phyloP scores from a whole-genome alignment of 2,329 filamentous ascomycete genomes.

The Botrytis tulipae region DNA sequence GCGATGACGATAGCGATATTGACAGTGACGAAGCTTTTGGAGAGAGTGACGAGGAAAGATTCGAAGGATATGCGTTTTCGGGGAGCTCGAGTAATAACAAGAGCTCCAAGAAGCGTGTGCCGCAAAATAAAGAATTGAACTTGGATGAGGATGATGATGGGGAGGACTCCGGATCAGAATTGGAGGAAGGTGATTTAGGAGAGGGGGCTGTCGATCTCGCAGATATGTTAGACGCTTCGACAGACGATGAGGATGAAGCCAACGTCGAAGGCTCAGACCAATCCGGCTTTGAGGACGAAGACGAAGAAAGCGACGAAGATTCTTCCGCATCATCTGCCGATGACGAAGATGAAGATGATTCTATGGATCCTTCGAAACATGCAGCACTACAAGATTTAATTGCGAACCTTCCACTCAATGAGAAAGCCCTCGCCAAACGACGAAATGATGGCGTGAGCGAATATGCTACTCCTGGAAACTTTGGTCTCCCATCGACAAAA shows the following conservation, averaged over 20 bases:
- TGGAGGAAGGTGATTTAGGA: conserved; percentile 68
- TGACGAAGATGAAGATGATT: conserved; percentile 43
- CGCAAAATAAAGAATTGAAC: conserved; percentile 45
- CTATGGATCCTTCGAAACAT: conserved; percentile 49
- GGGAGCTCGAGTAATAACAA: conserved; percentile 50
- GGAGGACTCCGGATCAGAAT: conserved; percentile 45
- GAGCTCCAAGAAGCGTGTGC: conserved; percentile 50
- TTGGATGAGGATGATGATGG: conserved; percentile 50
- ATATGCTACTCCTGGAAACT: conserved; percentile 59
- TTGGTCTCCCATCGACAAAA: conserved; percentile 55
- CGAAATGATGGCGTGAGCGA: conserved; percentile 53
- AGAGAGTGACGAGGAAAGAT: conserved; percentile 67
- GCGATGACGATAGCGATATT: conserved; percentile 66
- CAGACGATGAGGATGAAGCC: conserved; percentile 67
- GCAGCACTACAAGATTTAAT: conserved; percentile 68
- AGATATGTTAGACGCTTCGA: conserved; percentile 41
- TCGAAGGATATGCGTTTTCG: conserved; percentile 65
- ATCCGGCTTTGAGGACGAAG: conserved; percentile 45
- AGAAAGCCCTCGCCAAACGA: conserved; percentile 33
- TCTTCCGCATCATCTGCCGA: conserved; percentile 49
- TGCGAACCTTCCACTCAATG: conserved; percentile 54
- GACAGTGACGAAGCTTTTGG: conserved; percentile 72
- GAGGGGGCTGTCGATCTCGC: conserved; percentile 41
- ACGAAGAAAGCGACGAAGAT: conserved; percentile 55
- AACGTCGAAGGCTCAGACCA: conserved; percentile 37